phyloP scores from a whole-genome alignment of 2,329 filamentous ascomycete genomes.

The Colletotrichum melonis region DNA sequence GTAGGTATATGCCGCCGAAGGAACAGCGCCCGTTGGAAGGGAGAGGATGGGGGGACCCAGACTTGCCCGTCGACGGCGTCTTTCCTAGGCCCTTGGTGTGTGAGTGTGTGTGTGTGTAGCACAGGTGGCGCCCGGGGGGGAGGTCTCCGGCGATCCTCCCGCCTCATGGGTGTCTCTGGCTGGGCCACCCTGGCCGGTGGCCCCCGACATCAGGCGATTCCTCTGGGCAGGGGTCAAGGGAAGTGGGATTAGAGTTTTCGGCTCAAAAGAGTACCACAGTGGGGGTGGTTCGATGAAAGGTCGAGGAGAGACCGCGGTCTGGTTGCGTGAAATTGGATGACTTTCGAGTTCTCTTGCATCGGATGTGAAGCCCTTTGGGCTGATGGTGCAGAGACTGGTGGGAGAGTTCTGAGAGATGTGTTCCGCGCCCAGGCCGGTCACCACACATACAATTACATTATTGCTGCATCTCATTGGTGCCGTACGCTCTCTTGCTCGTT shows the following conservation, averaged over 20 bases:
- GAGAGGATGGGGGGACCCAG: not conserved
- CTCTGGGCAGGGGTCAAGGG: constrained; percentile 7
- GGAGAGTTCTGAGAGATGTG: not conserved
- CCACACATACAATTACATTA: not conserved
- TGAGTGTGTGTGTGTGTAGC: not conserved
- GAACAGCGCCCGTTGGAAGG: not conserved
- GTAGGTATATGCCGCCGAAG: not conserved
- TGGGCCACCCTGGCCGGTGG: not conserved
- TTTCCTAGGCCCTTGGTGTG: not conserved
- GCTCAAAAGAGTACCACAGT: not conserved
- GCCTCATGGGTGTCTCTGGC: not conserved
- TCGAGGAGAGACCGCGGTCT: not conserved
- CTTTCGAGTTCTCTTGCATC: not conserved
- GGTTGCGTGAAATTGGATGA: constrained; percentile 14
- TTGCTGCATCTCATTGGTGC: constrained; percentile 14
- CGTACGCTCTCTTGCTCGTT: not conserved
- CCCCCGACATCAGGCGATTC: constrained; percentile 19
- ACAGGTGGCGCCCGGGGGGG: not conserved
- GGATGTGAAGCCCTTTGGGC: not conserved
- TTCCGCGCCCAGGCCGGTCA: not conserved
- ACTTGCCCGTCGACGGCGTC: not conserved
- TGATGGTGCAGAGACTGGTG: not conserved
- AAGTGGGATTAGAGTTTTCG: constrained; percentile 31
- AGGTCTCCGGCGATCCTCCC: constrained; percentile 28
- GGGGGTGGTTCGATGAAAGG: constrained; percentile 7